phyloP scores from a whole-genome alignment of 768 basidiomycete genomes.

The Macrocybe gigantea region DNA sequence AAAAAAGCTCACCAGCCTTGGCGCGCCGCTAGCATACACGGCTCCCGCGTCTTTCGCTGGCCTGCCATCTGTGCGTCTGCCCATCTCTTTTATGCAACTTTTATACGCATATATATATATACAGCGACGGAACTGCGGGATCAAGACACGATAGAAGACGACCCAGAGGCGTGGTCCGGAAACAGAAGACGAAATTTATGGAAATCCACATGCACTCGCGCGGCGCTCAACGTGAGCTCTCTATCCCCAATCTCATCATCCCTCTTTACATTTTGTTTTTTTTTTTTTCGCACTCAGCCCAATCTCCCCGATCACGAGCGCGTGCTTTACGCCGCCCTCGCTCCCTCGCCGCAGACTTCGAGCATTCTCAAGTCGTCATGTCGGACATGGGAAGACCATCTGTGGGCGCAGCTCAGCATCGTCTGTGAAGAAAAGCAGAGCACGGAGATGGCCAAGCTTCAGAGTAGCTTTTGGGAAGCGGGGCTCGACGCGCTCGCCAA shows the following conservation, averaged over 20 bases:
- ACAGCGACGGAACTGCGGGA: slow-evolving; percentile 34
- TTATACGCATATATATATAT: background rate
- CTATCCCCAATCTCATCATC: background rate
- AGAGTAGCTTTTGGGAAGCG: slow-evolving; percentile 79
- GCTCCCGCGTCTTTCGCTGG: slow-evolving; percentile 77
- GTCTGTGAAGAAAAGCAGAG: slow-evolving; percentile 79
- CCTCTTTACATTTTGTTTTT: background rate
- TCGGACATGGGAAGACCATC: slow-evolving; percentile 89
- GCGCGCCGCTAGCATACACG: slow-evolving; percentile 87
- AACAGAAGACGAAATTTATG: slow-evolving; percentile 77
- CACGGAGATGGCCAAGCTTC: slow-evolving; percentile 57
- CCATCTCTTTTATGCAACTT: background rate
- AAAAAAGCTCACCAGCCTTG: slow-evolving; percentile 83
- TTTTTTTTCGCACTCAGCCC: slow-evolving; percentile 23
- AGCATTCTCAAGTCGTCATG: slow-evolving; percentile 67
- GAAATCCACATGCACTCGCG: slow-evolving; percentile 80
- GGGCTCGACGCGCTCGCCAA: slow-evolving; percentile 43
- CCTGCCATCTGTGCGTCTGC: slow-evolving; percentile 52
- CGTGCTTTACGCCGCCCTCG: slow-evolving; percentile 83
- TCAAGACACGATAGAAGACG: slow-evolving; percentile 42
- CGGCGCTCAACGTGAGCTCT: slow-evolving; percentile 66
- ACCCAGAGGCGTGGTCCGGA: slow-evolving; percentile 59
- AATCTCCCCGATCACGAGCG: slow-evolving; percentile 68
- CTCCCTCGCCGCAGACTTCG: slow-evolving; percentile 63
- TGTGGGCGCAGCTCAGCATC: slow-evolving; percentile 86